Evolutionary conservation across 1,139 yeast species (phyloP).

Genomic region (Blastobotrys apis): DNA sequence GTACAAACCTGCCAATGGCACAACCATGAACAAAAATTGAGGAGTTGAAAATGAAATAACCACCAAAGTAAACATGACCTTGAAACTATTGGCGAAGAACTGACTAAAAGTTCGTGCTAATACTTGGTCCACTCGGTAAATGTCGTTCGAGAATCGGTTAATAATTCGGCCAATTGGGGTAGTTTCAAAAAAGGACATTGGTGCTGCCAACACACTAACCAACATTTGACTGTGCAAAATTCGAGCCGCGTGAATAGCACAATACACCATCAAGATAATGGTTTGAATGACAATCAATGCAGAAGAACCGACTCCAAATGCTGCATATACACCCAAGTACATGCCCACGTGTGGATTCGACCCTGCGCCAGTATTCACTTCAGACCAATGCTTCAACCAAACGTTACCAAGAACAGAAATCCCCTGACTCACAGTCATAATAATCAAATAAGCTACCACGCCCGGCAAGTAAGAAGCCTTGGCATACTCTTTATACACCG

Average conservation of each 20-base stretch:
- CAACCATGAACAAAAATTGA: conserved; percentile 66
- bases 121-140: conserved; percentile 85
- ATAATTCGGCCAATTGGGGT: conserved; percentile 94
- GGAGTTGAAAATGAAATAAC: conserved; percentile 88
- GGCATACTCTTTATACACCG: conserved; percentile 77
- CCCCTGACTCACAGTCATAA: conserved; percentile 50
- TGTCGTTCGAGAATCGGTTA: conserved; percentile 91
- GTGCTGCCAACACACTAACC: conserved; percentile 75
- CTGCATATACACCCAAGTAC: conserved; percentile 73
- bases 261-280: conserved; percentile 71
- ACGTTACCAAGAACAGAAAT: conserved; percentile 64
- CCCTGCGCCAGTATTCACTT: conserved; percentile 66
- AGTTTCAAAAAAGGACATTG: conserved; percentile 96
- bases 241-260: conserved; percentile 80
- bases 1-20: conserved; percentile 71
- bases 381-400: conserved; percentile 98
- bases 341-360: conserved; percentile 63
- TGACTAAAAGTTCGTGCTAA: conserved; percentile 79
- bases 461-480: conserved; percentile 78
- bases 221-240: conserved; percentile 79
- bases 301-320: conserved; percentile 66
- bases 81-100: conserved; percentile 68
- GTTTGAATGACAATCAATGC: conserved; percentile 62
- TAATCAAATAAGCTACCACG: conserved; percentile 52
- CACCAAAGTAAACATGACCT: conserved; percentile 74